A percentile compares a stretch with the other conserved stretches of the same genome.
Conservation (phyloP, 306 rosid genomes). For the Trifolium subterraneum region DNA sequence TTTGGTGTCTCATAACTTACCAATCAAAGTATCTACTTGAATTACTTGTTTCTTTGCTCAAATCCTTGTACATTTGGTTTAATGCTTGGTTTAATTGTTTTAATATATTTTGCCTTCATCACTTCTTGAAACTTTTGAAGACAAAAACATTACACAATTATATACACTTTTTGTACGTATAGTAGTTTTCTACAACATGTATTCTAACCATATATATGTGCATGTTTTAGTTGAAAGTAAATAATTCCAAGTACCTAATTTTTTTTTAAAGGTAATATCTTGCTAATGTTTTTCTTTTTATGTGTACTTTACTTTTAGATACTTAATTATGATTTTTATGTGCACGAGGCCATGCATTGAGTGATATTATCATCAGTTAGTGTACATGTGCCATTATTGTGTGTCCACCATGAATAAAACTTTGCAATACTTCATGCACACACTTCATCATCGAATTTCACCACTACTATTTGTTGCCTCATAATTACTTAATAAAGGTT, state of each 20-base stretch:
- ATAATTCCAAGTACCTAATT: constrained; percentile 25
- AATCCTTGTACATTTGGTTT: no score
- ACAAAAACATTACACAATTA: constrained; percentile 9
- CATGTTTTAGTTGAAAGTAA: constrained; percentile 14
- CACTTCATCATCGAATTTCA: constrained; percentile 54
- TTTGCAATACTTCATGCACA: constrained; percentile 62
- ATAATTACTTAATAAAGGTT: constrained; percentile 50
- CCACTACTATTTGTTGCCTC: constrained; percentile 49
- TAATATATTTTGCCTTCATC: background rate
- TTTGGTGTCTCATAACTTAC: background rate
- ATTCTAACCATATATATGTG: constrained; percentile 16
- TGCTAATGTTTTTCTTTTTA: background rate
- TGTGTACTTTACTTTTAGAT: constrained; percentile 41
- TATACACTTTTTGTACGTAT: background rate
- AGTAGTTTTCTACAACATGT: constrained; percentile 3
- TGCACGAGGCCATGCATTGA: constrained; percentile 55
- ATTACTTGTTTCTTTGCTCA: no score
- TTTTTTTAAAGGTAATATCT: no score
- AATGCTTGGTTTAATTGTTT: no score
- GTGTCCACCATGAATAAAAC: constrained; percentile 51
- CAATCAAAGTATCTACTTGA: background rate
- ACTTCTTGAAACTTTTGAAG: background rate
- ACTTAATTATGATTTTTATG: constrained; percentile 44
- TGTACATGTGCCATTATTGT: constrained; percentile 43
- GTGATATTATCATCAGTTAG: constrained; percentile 42